Percentiles rank a stretch among this genome's conserved stretches.
phyloP scores from a whole-genome alignment of 2,329 filamentous ascomycete genomes.

The Esteya vermicola region DNA sequence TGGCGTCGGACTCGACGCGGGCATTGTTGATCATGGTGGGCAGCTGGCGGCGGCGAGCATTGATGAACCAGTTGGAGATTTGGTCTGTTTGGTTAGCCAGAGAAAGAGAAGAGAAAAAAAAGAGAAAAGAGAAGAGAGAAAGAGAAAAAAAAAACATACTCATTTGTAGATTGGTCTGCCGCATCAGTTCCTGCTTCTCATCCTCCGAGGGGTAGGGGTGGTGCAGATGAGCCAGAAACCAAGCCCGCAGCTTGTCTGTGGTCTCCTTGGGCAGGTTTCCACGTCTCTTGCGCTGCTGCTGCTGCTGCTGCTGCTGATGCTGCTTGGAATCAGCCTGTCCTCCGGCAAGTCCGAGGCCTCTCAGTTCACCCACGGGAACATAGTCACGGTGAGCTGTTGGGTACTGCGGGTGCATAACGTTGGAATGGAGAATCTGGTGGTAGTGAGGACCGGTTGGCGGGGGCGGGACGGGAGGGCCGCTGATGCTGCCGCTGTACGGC shows the following conservation, averaged over 20 bases:
- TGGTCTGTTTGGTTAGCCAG: constrained; percentile 31
- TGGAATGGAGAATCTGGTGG: not conserved
- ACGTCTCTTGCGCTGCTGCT: constrained; percentile 46
- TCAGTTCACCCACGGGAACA: constrained; percentile 24
- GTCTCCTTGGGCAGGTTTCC: constrained; percentile 87
- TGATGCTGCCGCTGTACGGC: not conserved
- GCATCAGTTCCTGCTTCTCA: constrained; percentile 71
- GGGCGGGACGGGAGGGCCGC: not conserved
- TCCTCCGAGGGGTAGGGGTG: constrained; percentile 83
- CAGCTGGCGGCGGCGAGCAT: constrained; percentile 53
- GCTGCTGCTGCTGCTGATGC: constrained; percentile 12
- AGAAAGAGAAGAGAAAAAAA: constrained; percentile 1
- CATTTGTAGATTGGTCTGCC: constrained; percentile 62
- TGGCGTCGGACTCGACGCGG: constrained; percentile 34
- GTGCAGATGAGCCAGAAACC: constrained; percentile 64
- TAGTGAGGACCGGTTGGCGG: not conserved
- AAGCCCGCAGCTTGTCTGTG: constrained; percentile 65
- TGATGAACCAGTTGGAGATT: constrained; percentile 75
- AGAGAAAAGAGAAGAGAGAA: constrained; percentile 3
- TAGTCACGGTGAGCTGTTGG: too few relatives aligned
- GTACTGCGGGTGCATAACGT: constrained; percentile 19
- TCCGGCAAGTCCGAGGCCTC: constrained; percentile 5
- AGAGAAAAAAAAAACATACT: constrained; percentile 36
- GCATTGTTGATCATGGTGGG: constrained; percentile 45
- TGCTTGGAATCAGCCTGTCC: too few relatives aligned